A percentile compares a stretch with the other conserved stretches of the same genome.
These are phyloP conservation scores for Globisporangium paroecandrum DNA, from an alignment of 352 stramenopile species.

Conservation along the genomic window DNA sequence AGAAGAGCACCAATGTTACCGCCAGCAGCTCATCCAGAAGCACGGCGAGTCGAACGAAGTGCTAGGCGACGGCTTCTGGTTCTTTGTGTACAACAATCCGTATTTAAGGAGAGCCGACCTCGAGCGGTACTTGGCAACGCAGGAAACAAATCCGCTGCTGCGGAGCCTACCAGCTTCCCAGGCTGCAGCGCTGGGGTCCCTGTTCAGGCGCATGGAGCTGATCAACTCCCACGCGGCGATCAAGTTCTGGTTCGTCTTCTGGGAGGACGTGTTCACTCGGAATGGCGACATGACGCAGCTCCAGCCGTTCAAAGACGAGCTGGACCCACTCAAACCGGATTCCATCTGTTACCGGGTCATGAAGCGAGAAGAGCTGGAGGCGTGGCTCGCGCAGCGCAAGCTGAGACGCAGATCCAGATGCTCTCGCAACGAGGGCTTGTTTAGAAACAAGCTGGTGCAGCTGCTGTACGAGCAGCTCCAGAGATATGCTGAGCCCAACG, in stretches of 20 bases:
- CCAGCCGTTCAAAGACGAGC: conserved; percentile 1
- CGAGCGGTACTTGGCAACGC: conserved; percentile 22
- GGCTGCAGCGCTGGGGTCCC: conserved; percentile 23
- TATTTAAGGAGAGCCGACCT: conserved; percentile 22
- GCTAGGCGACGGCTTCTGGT: conserved; percentile 46
- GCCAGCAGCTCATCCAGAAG: conserved; percentile 20
- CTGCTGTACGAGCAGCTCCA: conserved; percentile 9
- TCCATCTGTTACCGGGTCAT: conserved; percentile 15
- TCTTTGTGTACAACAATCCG: conserved; percentile 42
- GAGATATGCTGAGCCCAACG: too few species aligned
- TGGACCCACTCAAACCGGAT: conserved; percentile 10
- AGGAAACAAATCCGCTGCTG: conserved; percentile 28
- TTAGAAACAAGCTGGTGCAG: conserved; percentile 11
- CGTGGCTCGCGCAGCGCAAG: conserved; percentile 11
- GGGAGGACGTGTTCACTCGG: conserved; percentile 15
- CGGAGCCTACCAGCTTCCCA: conserved; percentile 20
- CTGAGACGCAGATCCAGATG: neutral
- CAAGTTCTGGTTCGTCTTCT: conserved; percentile 36
- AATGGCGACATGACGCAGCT: conserved; percentile 16
- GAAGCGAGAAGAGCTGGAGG: conserved; percentile 10
- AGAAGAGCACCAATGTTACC: conserved; percentile 24
- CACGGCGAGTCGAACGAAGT: conserved; percentile 23
- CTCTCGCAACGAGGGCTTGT: conserved; percentile 1
- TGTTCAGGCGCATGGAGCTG: conserved; percentile 33
- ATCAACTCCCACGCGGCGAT: conserved; percentile 29